phyloP scores from a whole-genome alignment of 306 rosid species.

The Vachellia pachyceras region DNA sequence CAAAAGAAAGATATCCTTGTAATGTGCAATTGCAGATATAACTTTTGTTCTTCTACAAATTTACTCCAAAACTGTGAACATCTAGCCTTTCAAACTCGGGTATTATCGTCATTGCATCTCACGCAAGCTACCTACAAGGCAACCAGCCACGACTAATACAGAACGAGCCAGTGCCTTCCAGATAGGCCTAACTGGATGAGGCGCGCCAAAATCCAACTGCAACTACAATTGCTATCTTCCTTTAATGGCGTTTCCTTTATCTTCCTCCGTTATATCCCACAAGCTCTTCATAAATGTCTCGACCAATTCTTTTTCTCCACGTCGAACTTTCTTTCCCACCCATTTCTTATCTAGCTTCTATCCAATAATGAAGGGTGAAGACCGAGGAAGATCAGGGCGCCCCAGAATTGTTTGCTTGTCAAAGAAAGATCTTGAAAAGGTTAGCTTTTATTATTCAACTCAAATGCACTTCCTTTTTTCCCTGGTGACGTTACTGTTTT shows the following conservation, averaged over 20 bases:
- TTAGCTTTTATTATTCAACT: conserved; percentile 28
- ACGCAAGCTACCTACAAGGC: background rate
- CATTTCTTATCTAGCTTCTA: conserved; percentile 41
- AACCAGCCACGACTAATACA: conserved; percentile 6
- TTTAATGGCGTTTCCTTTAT: conserved; percentile 66
- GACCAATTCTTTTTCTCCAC: conserved; percentile 19
- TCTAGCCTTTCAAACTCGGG: background rate
- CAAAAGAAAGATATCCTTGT: too few species aligned
- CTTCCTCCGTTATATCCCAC: conserved; percentile 45
- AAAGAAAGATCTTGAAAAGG: conserved; percentile 45
- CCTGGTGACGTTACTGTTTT: background rate
- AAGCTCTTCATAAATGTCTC: conserved; percentile 47
- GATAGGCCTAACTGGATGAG: conserved; percentile 52
- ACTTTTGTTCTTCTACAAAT: background rate
- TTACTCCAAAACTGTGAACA: background rate
- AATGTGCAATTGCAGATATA: background rate
- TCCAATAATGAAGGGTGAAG: conserved; percentile 4
- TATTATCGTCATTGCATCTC: conserved; percentile 29
- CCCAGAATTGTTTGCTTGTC: conserved; percentile 50
- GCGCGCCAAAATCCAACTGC: conserved; percentile 58
- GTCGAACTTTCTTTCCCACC: conserved; percentile 24
- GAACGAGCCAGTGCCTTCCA: background rate
- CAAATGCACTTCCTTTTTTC: background rate
- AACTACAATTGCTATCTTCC: conserved; percentile 27
- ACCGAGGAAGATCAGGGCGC: conserved; percentile 32